Base-by-base conservation (phyloP, 306 rosid species). In the Begonia loranthoides region DNA sequence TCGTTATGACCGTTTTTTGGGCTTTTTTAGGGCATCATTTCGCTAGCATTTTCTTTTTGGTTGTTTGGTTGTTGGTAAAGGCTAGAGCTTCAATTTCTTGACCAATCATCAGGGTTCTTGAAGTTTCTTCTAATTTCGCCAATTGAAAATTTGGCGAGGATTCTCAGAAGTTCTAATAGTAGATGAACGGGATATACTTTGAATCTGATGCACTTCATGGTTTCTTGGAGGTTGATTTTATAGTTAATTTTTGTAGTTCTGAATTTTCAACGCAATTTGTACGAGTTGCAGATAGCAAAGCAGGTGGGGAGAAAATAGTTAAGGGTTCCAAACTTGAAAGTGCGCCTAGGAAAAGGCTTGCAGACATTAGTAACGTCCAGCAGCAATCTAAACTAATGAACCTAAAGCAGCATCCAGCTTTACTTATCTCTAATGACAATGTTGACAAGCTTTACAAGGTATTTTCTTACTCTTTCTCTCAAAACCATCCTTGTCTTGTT, bases 331-430 rank as follows among this genome's bases (percentile, higher is more conserved):
- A 67, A 40, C 55, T 60, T 9, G 87, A 72, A 66, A 64, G 66
- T 47, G 13, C 69, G 14, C 70, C 49, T 13, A 76, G 78, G 66
- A 82, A 70, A 68, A 58, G 45, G 58, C 95, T 90, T 49, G 68
- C 77, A 3, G 94, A 85, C 49, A 69, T 90, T 41, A 90, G 85
- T 71, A 90, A 90, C 76, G 12, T 58, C 65, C 70, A 62, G 65
- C 71, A 65, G 39, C 71, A 62, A 39, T 54, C 52, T 11, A 62
- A 54, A 41, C 56, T 28, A 11, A 60, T 36, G 16, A 62, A 64
- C 21, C 66, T 65, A 45, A 69, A 56, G 53, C 70, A 61, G 7
- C 64, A 58, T 3, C 15, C 60, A 46, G 52, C 64, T 56, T 52
- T 64, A 16, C 63, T 66, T 61, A 45, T 49, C 41, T 45, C 70